Conservation (phyloP, 2,329 filamentous ascomycete species). For the Botrytis sinoallii region DNA sequence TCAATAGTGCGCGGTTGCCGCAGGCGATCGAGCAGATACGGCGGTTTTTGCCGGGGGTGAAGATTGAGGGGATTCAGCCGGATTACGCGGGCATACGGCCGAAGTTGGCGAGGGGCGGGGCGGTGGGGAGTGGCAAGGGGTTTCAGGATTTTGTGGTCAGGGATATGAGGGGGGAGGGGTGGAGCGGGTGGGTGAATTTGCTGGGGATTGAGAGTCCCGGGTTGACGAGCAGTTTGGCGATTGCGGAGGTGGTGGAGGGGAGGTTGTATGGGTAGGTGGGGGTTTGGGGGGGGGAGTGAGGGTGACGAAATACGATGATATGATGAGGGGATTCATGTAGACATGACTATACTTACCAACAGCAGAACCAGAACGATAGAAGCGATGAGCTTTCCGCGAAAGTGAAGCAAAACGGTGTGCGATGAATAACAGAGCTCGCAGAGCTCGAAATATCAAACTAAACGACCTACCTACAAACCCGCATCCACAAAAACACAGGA, state of each 20-base stretch:
- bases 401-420: too few species aligned
- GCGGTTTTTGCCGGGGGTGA: conserved; percentile 73
- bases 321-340: background rate
- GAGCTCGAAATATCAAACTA: background rate
- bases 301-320: background rate
- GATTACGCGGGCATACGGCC: conserved; percentile 93
- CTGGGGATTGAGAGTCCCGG: conserved; percentile 93
- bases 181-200: conserved; percentile 80
- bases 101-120: conserved; percentile 64
- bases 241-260: conserved; percentile 71
- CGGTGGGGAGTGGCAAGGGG: conserved; percentile 60
- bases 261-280: conserved; percentile 32
- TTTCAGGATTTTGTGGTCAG: conserved; percentile 84
- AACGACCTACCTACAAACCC: background rate
- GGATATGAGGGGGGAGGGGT: conserved; percentile 64
- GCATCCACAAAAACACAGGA: background rate
- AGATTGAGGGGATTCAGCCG: conserved; percentile 61
- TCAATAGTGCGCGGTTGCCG: conserved; percentile 59
- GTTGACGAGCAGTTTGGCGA: conserved; percentile 80
- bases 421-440: background rate
- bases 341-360: background rate
- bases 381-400: too few species aligned
- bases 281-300: background rate
- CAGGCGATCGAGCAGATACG: conserved; percentile 72
- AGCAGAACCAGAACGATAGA: too few species aligned